Conservation (phyloP, 139 green algal genomes). For the Marvania coccoides region DNA sequence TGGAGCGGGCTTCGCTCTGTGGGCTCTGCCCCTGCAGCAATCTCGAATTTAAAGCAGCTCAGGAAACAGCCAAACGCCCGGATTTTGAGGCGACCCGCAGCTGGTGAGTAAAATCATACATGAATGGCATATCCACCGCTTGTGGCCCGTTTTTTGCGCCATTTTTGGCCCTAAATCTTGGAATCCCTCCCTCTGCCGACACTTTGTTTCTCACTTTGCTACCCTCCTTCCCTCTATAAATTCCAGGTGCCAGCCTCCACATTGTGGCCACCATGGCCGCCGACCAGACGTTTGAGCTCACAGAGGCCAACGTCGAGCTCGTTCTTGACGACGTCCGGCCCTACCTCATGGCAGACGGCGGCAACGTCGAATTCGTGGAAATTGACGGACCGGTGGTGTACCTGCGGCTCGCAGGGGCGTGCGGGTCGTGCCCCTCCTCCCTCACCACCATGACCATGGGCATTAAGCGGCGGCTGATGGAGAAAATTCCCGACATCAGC, state of each 20-base stretch:
- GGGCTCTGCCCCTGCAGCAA: too few relatives aligned
- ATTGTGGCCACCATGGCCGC: slow-evolving; percentile 7
- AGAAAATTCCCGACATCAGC: slow-evolving; percentile 94
- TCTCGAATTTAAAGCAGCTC: too few relatives aligned
- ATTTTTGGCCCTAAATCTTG: too few relatives aligned
- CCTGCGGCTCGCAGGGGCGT: slow-evolving; percentile 86
- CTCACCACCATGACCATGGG: slow-evolving; percentile 98
- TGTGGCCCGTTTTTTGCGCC: too few relatives aligned
- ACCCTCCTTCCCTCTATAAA: background rate
- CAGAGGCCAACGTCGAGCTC: slow-evolving; percentile 93
- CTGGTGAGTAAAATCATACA: too few relatives aligned
- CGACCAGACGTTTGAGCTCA: slow-evolving; percentile 78
- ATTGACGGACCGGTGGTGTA: slow-evolving; percentile 92
- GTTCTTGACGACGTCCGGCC: slow-evolving; percentile 96
- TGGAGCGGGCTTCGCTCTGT: too few relatives aligned
- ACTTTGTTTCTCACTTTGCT: too few relatives aligned
- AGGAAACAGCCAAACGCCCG: too few relatives aligned
- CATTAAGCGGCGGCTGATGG: slow-evolving; percentile 92
- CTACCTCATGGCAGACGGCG: slow-evolving; percentile 97
- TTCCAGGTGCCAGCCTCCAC: background rate
- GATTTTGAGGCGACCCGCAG: too few relatives aligned
- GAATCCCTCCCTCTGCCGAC: too few relatives aligned
- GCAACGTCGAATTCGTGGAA: slow-evolving; percentile 97
- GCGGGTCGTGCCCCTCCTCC: slow-evolving; percentile 87
- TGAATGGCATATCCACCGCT: too few relatives aligned